Evolutionary conservation across 2,329 filamentous ascomycete genomes (phyloP), one percentile per base, ranked within the genome.

Genomic region (Juglanconis juglandina): DNA sequence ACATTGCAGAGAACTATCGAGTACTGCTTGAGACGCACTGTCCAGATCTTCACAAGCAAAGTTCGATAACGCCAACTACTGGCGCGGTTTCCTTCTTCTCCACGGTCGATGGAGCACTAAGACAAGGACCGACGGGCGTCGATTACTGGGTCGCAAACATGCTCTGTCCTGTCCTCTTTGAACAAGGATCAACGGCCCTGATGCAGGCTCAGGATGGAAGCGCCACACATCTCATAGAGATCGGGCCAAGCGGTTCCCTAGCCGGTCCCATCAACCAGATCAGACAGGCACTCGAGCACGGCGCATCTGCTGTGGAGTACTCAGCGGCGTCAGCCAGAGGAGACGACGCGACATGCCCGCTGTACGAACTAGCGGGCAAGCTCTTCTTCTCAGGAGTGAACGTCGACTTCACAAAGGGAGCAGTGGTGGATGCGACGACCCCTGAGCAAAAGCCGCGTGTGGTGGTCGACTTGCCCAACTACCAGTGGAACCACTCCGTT

Each of bases 381-480:
- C 35, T 53, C 17, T 53, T 32, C 17, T 5, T 53, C 8, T 5
- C n/a, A 2, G 35, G 34, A 5, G 2, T 41, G 4, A 49, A 35
- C 32, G 10, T 49, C 10, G 44, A 56, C 42, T 46, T 56, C 4
- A 44, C 53, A 3, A 49, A 48, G 33, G 5, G 14, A 17, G 10
- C 5, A 9, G 35, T 24, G 2, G 24, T 2, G 24, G 24, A 2
- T 24, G 24, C 24, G 24, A 24, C 24, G 24, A 24, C 24, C 24
- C 24, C 24, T 24, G 24, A 24, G 24, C 13, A 34, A n/a, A 6
- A 24, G 4, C 14, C 41, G 2, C 41, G 34, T 11, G 5, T 46
- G 3, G 14, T 59, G 10, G 41, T 69, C 3, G 69, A 69, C 34
- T 59, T 70, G 0, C 69, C 69, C 3, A 69, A 68, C 51, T 70